Conservation (phyloP, 257 asterid species). For the Gentiana straminea region DNA sequence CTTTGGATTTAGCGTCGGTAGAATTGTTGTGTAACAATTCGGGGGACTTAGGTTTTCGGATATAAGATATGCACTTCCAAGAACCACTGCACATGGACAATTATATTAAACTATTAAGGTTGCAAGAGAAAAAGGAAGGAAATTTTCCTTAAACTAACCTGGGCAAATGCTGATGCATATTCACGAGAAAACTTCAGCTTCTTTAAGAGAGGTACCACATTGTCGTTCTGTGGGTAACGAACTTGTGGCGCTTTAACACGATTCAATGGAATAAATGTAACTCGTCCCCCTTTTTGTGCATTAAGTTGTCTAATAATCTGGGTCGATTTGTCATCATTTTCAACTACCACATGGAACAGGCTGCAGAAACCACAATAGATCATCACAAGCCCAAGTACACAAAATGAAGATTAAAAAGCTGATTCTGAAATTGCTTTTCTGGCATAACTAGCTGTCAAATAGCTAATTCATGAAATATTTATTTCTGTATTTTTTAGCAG, state of each 20-base stretch:
- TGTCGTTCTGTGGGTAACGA: slow-evolving; percentile 72
- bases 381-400: slow-evolving; percentile 10
- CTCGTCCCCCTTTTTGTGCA: slow-evolving; percentile 95
- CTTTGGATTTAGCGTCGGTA: too few relatives aligned
- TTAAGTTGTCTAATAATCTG: slow-evolving; percentile 83
- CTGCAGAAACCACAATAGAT: slow-evolving; percentile 31
- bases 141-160: slow-evolving; percentile 38
- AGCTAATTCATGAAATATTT: too few relatives aligned
- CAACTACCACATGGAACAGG: slow-evolving; percentile 92
- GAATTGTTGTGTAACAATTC: too few relatives aligned
- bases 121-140: neutral
- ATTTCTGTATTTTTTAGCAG: too few relatives aligned
- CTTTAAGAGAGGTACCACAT: slow-evolving; percentile 83
- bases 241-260: slow-evolving; percentile 79
- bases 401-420: neutral
- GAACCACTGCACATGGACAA: too few relatives aligned
- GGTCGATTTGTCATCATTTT: slow-evolving; percentile 82
- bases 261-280: slow-evolving; percentile 93
- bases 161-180: slow-evolving; percentile 67
- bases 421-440: too few relatives aligned
- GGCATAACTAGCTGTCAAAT: too few relatives aligned
- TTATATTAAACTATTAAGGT: too few relatives aligned
- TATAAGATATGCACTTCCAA: too few relatives aligned
- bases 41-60: too few relatives aligned
- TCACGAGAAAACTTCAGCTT: slow-evolving; percentile 47